Base-by-base conservation (phyloP, 306 rosid species). In the Prunus padus region DNA sequence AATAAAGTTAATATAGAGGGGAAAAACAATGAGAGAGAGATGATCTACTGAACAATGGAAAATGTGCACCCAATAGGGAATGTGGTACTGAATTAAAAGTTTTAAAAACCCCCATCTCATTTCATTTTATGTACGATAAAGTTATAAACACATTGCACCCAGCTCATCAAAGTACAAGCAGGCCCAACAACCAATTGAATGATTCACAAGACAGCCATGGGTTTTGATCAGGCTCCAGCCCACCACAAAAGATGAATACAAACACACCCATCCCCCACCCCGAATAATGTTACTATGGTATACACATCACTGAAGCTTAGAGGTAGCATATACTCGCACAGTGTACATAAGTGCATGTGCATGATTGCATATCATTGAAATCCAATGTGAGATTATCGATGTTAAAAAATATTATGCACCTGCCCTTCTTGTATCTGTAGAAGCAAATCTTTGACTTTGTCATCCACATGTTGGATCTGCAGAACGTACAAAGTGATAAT, bases 381-480 rank as follows among this genome's bases (percentile, higher is more conserved):
- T 47, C 8, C 22, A 8, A 69, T 18, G 73, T 19, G 12, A 71
- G 4, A 31, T 71, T 33, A 31, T 19, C n/a, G 5, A 31, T 4
- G 56, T 26, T 16, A 4, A 31, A 56, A 62, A 56, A 63, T 44
- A 71, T 65, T 52, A 78, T 51, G 77, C 56, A 93, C 97, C 95
- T 89, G 73, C 73, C 93, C 93, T 49, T 87, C 86, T 72, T 89
- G 83, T 74, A 90, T 86, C 79, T 76, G 85, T 14, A 88, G 83
- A 82, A 94, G 98, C 62, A 78, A 75, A 71, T 80, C 79, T 76
- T 89, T 90, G 73, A 86, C 97, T 72, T 22, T 87, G 62, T 94
- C 98, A 31, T 94, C 93, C 62, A 87, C 92, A 63, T 82, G 67
- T 76, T 90, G 68, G 22, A 88, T 90, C 95, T 93, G 82, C 84